Evolutionary conservation across 2,329 filamentous ascomycete genomes (phyloP), one percentile per base, ranked within the genome.

Genomic region (Neodidymelliopsis sp.): DNA sequence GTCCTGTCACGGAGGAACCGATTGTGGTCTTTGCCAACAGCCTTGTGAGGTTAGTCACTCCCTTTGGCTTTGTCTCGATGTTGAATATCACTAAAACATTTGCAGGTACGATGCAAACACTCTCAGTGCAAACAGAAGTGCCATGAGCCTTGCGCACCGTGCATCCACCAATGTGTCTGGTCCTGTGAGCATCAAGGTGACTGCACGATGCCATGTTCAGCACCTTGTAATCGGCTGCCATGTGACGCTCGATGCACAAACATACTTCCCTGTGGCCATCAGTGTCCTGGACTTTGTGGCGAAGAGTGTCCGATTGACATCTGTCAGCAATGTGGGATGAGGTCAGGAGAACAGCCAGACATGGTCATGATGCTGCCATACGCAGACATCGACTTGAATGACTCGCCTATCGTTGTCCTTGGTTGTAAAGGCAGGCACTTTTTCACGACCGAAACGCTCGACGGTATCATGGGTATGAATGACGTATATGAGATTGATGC

Each of bases 171-270:
- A 22, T 76, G 73, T 22, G 46, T 56, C 1, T 72, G 70, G 59
- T 35, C 52, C 7, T 76, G 74, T 35, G 56, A 60, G 18, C 74
- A 76, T 41, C 53, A 60, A 36, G 59, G 58, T 22, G 7, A 38
- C 4, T 75, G 74, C 35, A 60, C 57, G 0, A 69, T 73, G 56
- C 70, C 66, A 3, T 76, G 74, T 43, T 61, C 70, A 3, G 63
- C 60, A 2, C 67, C 67, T 0, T 73, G 66, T 35, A 59, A 65
- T 28, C 36, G 62, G 3, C 48, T 73, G 2, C 70, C 69, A 2
- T 73, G 68, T 43, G 41, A 64, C 15, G 37, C 60, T 25, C 60
- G 68, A 7, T 72, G 70, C 46, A 44, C 56, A 0, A 65, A 61
- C 20, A 10, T 52, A 2, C 52, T 72, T 22, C 29, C 34, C 1